Percentiles rank a stretch among this genome's conserved stretches.
Evolutionary conservation across 306 rosid genomes (phyloP).

Genomic region (Cucumis cinereus): DNA sequence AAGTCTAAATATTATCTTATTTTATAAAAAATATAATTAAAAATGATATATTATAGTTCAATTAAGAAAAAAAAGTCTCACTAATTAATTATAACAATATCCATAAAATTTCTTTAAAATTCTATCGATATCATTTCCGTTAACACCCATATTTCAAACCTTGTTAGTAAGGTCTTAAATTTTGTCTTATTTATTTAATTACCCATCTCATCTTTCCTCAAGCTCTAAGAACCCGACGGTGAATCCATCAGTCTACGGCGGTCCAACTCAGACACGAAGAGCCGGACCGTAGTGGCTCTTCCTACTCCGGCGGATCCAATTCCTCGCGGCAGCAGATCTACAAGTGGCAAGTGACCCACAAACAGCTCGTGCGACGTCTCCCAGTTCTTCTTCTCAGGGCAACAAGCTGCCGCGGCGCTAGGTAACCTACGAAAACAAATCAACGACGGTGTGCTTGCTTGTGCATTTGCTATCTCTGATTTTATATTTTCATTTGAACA

Average conservation of each 20-base stretch:
- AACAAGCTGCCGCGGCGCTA: background rate
- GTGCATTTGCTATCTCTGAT: background rate
- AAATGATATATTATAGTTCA: no score
- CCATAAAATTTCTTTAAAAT: no score
- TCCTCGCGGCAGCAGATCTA: background rate
- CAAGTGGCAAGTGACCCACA: background rate
- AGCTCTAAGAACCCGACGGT: no score
- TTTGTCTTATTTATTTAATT: no score
- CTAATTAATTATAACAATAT: no score
- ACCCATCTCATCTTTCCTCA: no score
- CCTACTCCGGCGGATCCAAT: background rate
- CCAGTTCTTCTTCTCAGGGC: background rate
- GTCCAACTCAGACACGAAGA: background rate
- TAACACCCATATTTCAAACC: no score
- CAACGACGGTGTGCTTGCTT: background rate
- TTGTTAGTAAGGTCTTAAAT: no score
- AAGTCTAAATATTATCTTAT: no score
- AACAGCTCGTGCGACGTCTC: background rate
- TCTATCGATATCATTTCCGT: no score
- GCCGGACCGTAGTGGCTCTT: background rate
- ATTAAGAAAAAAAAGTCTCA: no score
- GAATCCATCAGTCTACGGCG: background rate
- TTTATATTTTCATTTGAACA: constrained; percentile 4
- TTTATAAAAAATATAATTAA: no score
- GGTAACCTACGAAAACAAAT: background rate